Base-by-base conservation (phyloP, 345 rosid species). In the Salix arbutifolia region DNA sequence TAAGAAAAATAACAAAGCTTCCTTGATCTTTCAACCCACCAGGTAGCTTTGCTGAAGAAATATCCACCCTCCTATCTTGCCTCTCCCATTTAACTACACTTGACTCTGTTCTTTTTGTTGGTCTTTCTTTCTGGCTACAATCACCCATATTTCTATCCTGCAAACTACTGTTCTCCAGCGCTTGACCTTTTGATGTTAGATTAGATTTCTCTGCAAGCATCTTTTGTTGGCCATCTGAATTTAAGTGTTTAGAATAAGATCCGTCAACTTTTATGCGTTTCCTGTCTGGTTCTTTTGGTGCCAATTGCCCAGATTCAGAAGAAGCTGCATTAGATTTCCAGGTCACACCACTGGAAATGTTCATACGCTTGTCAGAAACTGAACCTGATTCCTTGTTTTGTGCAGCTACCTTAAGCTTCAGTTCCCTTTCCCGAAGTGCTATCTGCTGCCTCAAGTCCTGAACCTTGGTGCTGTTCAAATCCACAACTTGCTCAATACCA, bases 381-480 rank as follows among this genome's bases (percentile, higher is more conserved):
- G 78, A 76, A 79, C 71, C 76, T 33, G 77, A 75, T 72, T 88
- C 94, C 84, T 86, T 91, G 68, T 78, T 89, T 72, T 87, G 92
- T 83, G 82, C 90, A 48, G 86, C 81, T 48, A 88, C 85, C 89
- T 87, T 96, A 69, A 88, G 88, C 88, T 87, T 96, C 86, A 88
- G 86, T 81, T 91, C 92, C 75, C 77, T 88, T 86, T 96, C 99
- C 66, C 96, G 90, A 69, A 83, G 86, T 21, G 96, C 97, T 88
- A 96, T 96, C 91, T 91, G 94, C 90, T 90, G 96, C 86, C 91
- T 89, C 84, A 96, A 87, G 74, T 93, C 98, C 83, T 52, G 88
- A 75, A 92, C 91, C 80, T 96, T 83, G 73, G 69, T 80, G 69
- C 75, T 81, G 79, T 74, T 90, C 73, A 84, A 80, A 66, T 79